Evolutionary conservation across 2,329 filamentous ascomycete species (phyloP), one percentile per base, ranked within the genome.

Genomic region (Aspergillus phoenicis): DNA sequence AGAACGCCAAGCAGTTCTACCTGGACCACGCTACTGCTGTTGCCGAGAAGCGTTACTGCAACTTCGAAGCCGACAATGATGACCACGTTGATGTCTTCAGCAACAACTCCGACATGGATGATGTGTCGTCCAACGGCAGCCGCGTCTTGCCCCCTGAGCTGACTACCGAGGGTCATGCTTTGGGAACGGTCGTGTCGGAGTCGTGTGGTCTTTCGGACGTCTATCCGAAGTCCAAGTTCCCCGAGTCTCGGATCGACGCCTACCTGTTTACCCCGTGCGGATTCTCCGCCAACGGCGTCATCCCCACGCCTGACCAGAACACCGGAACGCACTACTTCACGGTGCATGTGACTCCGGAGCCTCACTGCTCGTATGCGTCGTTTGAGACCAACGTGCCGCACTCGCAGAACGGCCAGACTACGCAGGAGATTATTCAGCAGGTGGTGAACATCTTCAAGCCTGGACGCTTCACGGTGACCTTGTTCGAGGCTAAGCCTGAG

Each of bases 341-440:
- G 1, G 95, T 99, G 24, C 95, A 99, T 74, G 95, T 99, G 67
- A 99, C 95, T 0, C 95, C 95, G 0, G 95, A 99, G 83, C 92
- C 94, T 13, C 88, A 97, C 71, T 99, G 94, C 82, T 97, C 93
- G 5, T 99, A 96, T 76, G 95, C 95, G 38, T 97, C 93, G 2
- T 99, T 99, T 74, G 95, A 99, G 83, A 98, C 95, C 67, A 99
- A 98, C 70, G 94, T 99, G 4, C 95, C 95, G 1, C 90, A 92
- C 26, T 89, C 88, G 5, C 92, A 97, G 80, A 91, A 87, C 59
- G 93, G 93, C 15, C 90, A 93, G 64, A 90, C 93, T 74, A 97
- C 94, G 0, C 87, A 88, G 26, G 94, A 97, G 66, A 89, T 98
- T 62, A 90, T 99, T 64, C 88, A 97, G 77, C 92, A 97, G 67